Base-by-base conservation (phyloP, 352 stramenopile genomes). In the Sclerospora graminicola region DNA sequence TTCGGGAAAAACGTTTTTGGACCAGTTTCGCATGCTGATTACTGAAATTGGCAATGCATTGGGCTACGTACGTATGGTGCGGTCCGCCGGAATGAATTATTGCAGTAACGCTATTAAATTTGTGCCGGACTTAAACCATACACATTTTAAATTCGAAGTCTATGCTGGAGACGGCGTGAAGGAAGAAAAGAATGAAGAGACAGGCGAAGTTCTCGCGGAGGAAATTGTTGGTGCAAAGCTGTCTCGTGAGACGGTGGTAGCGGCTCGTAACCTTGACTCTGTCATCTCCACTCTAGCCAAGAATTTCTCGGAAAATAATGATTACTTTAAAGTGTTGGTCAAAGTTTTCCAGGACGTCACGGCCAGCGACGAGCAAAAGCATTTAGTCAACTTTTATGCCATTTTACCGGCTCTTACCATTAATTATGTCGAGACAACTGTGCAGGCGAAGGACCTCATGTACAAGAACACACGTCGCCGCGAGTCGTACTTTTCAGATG, bases 401-500 rank as follows among this genome's bases (percentile, higher is more conserved):
- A 94, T 96, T 45, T 57, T 95, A 5, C 86, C 84, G 0, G 79
- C 86, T 16, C 59, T 95, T 34, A 92, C 78, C 11, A 88, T 95
- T 55, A 90, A 94, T 54, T 95, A 93, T 43, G 76, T 93, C 33
- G 82, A 93, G 53, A 91, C 77, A 14, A 88, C 78, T 23, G 81
- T 93, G 20, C 81, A 93, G 56, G 81, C 79, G 8, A 97, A 97
- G 61, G 92, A 97, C 55, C 72, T 94, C 33, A 96, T 97, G 86
- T 95, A 96, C 65, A 97, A 97, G 71, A 95, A 95, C 55, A 95
- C 87, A 16, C 74, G 82, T 5, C 72, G 76, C n/a, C 77, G 81
- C 16, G 89, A 96, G 62, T 95, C 89, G 29, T 98, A 97, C 56
- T 98, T 97, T 49, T 89, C 85, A 8, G 90, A 98, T 63, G 93